These are phyloP conservation scores for Cyanidioschyzon merolae DNA, from an alignment of 23 red algal genomes.

Conservation along the genomic window DNA sequence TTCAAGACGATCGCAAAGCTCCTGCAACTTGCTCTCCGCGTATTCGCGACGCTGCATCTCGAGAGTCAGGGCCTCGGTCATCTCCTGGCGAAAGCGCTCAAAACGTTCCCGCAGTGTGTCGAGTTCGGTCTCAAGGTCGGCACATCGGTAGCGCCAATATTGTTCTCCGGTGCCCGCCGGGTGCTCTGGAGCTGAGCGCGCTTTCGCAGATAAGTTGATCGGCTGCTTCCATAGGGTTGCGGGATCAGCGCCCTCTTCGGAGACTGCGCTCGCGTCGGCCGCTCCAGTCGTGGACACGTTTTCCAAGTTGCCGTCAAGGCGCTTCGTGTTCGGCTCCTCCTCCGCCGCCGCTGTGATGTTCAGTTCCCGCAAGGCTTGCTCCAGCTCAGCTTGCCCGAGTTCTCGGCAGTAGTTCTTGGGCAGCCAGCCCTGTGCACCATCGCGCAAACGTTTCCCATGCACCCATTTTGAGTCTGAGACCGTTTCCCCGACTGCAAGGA, in stretches of 20 bases:
- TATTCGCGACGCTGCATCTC: constrained; percentile 15
- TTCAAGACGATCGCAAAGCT: neutral
- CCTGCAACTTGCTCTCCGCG: neutral
- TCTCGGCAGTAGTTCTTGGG: neutral
- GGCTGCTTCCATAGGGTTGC: neutral
- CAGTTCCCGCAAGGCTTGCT: neutral
- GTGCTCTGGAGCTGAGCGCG: neutral
- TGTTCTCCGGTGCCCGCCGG: neutral
- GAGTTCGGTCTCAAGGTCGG: constrained; percentile 9
- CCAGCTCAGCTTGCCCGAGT: neutral
- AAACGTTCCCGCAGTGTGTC: neutral
- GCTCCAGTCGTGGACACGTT: neutral
- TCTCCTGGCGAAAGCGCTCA: neutral
- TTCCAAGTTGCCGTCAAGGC: neutral
- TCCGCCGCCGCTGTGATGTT: neutral
- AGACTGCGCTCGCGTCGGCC: neutral
- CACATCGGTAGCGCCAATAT: neutral
- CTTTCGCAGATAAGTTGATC: neutral
- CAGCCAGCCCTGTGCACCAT: constrained; percentile 1
- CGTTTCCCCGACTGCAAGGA: neutral
- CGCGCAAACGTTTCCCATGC: neutral
- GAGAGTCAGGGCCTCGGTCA: neutral
- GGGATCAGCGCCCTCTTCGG: neutral
- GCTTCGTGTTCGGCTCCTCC: neutral
- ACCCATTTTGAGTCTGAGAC: neutral